A percentile compares a stretch with the other conserved stretches of the same genome.
Evolutionary conservation across 1,284 basidiomycete genomes (phyloP).

Genomic region (Irpex lacteus): DNA sequence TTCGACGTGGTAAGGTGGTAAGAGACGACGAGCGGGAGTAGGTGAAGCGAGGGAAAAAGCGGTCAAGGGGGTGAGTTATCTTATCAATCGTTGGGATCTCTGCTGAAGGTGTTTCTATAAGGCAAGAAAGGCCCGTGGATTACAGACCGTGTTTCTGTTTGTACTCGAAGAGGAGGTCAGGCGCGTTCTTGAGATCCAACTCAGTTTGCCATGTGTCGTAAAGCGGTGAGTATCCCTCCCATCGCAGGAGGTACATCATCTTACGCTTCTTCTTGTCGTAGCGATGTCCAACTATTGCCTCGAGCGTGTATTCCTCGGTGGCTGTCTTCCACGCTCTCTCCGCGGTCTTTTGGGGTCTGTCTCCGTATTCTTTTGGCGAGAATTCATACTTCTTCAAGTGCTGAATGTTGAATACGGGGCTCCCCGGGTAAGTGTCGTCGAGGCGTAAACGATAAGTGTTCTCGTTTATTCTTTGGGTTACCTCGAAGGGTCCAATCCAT

Average conservation of each 20-base stretch:
- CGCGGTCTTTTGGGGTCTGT: slow-evolving; percentile 5
- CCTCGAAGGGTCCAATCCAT: no score
- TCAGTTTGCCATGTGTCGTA: no score
- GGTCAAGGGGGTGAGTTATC: no score
- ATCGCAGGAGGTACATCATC: slow-evolving; percentile 17
- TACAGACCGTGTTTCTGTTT: background rate
- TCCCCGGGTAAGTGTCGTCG: slow-evolving; percentile 25
- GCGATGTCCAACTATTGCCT: slow-evolving; percentile 16
- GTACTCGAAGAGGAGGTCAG: background rate
- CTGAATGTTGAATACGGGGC: slow-evolving; percentile 29
- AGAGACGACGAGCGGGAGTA: no score
- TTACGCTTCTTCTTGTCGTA: slow-evolving; percentile 7
- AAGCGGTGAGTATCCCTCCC: slow-evolving; percentile 24
- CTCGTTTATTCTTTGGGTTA: slow-evolving; percentile 26
- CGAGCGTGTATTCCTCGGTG: slow-evolving; percentile 21
- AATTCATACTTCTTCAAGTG: slow-evolving; percentile 24
- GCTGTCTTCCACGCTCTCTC: slow-evolving; percentile 1
- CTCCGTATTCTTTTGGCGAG: slow-evolving; percentile 16
- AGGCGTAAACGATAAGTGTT: slow-evolving; percentile 27
- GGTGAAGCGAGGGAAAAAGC: no score
- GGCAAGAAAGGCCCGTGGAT: background rate
- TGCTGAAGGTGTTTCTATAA: background rate
- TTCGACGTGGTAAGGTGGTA: no score
- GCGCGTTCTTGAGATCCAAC: slow-evolving; percentile 1
- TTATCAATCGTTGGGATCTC: background rate